These are phyloP conservation scores for Musa itinerans DNA, from an alignment of 176 grass and related monocot genomes.

Conservation along the genomic window DNA sequence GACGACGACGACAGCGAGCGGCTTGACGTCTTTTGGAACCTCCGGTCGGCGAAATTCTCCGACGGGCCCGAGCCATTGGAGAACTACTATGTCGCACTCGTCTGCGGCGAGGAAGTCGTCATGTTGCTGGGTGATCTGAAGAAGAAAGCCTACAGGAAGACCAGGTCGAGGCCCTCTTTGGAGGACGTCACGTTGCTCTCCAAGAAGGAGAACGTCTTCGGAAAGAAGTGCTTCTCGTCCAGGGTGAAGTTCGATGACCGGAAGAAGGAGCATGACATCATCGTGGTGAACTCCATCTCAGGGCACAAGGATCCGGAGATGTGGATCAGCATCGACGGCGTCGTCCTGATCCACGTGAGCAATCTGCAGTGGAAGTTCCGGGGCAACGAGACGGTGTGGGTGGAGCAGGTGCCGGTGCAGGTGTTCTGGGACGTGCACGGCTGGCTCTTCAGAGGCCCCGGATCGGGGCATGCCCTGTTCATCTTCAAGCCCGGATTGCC, in stretches of 20 bases:
- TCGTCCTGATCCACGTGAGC: slow-evolving; percentile 48
- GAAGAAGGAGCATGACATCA: slow-evolving; percentile 56
- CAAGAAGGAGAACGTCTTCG: slow-evolving; percentile 57
- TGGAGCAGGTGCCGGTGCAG: slow-evolving; percentile 57
- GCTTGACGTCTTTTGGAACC: slow-evolving; percentile 74
- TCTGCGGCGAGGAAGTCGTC: slow-evolving; percentile 54
- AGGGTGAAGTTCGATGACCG: slow-evolving; percentile 40
- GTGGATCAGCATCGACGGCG: slow-evolving; percentile 65
- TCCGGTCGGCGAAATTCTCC: slow-evolving; percentile 66
- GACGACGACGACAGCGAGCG: slow-evolving; percentile 44
- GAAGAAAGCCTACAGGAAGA: slow-evolving; percentile 83
- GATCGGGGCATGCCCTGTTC: slow-evolving; percentile 36
- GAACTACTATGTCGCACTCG: slow-evolving; percentile 60
- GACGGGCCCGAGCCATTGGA: slow-evolving; percentile 49
- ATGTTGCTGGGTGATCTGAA: slow-evolving; percentile 57
- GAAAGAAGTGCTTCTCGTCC: slow-evolving; percentile 42
- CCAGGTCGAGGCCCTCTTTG: slow-evolving; percentile 50
- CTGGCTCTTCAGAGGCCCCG: slow-evolving; percentile 53
- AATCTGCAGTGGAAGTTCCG: slow-evolving; percentile 85
- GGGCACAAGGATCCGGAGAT: slow-evolving; percentile 58
- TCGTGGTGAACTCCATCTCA: slow-evolving; percentile 47
- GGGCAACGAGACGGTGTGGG: slow-evolving; percentile 59
- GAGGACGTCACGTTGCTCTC: slow-evolving; percentile 50
- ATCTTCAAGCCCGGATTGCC: slow-evolving; percentile 51
- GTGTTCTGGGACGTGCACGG: slow-evolving; percentile 93